Base-by-base conservation (phyloP, 495 filamentous ascomycete species). In the Chlorociboria aeruginascens region DNA sequence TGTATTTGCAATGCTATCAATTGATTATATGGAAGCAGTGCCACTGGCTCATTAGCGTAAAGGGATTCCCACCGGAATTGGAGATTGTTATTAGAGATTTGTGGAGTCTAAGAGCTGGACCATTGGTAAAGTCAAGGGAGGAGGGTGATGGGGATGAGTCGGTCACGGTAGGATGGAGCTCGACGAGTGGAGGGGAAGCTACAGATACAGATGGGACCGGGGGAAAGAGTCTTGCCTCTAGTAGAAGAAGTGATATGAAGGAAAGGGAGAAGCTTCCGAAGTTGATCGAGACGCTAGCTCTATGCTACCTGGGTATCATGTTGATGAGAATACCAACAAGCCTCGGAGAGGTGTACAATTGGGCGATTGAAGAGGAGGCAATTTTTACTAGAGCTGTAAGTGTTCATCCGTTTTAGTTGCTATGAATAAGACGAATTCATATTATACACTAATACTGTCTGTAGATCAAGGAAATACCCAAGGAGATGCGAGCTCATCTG, bases 1-100 rank as follows among this genome's bases (percentile, higher is more conserved):
- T 95, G n/a, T 95, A 81, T 63, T 66, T 98, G 33, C 81, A 90
- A 61, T 81, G 74, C 55, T 78, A 86, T 45, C 92, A 97, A 63
- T 65, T 96, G n/a, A 77, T 98, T 29, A 65, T 90, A 1, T 76
- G 80, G 68, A 84, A 86, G 61, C 85, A 89, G 69, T 72, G 76
- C 42, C 61, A 76, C 57, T 79, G 70, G 54, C 62, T 89, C 38
- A 66, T 87, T 8, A 66, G 77, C 30, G 62, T 68, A 8, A 76
- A 77, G 57, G 70, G 73, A 0, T 76, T 86, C 51, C 80, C 83
- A 0, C 45, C 49, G 1, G 70, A 76, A 45, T 58, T 76, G n/a
- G 69, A 73, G 54, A 60, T 59, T 9, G 64, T 76, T 25, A 66
- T 71, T n/a, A 61, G 67, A 30, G 72, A 72, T 46, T 56, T 78